Evolutionary conservation across 352 stramenopile genomes (phyloP).

Genomic region (Phytopythium mirpurense): DNA sequence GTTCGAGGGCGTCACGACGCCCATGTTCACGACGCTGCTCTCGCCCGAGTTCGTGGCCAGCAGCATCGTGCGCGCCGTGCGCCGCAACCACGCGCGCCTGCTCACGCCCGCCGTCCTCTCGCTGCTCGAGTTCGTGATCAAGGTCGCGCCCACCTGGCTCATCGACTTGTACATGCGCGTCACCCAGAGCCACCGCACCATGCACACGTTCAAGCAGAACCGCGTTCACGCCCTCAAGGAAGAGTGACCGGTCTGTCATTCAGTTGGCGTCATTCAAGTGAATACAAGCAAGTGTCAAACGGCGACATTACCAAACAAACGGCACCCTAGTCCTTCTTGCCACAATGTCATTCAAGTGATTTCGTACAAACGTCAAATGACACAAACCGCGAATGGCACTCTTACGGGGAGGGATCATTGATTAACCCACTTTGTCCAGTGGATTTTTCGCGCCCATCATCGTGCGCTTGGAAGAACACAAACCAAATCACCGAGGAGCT

Average conservation of each 20-base stretch:
- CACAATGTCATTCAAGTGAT: neutral
- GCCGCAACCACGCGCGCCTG: slow-evolving; percentile 38
- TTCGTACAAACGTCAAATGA: neutral
- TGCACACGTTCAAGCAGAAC: slow-evolving; percentile 49
- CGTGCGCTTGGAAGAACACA: too few relatives aligned
- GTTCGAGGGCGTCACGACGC: slow-evolving; percentile 47
- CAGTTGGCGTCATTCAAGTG: neutral
- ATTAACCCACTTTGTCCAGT: too few relatives aligned
- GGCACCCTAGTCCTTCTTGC: too few relatives aligned
- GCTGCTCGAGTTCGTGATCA: slow-evolving; percentile 26
- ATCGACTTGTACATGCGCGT: slow-evolving; percentile 31
- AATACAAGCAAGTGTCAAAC: neutral
- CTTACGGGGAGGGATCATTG: too few relatives aligned
- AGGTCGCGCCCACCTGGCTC: slow-evolving; percentile 33
- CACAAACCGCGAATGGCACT: too few relatives aligned
- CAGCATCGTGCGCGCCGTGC: slow-evolving; percentile 39
- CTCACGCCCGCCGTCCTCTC: slow-evolving; percentile 26
- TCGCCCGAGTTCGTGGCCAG: slow-evolving; percentile 40
- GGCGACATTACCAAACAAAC: too few relatives aligned
- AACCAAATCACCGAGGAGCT: too few relatives aligned
- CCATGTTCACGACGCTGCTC: slow-evolving; percentile 32
- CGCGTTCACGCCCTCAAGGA: slow-evolving; percentile 32
- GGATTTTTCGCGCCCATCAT: too few relatives aligned
- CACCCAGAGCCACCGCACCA: slow-evolving; percentile 29
- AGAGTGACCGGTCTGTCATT: slow-evolving; percentile 3